Percentiles rank a stretch among this genome's conserved stretches.
These are phyloP conservation scores for Pseudonitzschia multiseries DNA, from an alignment of 108 stramenopile genomes.

Conservation along the genomic window DNA sequence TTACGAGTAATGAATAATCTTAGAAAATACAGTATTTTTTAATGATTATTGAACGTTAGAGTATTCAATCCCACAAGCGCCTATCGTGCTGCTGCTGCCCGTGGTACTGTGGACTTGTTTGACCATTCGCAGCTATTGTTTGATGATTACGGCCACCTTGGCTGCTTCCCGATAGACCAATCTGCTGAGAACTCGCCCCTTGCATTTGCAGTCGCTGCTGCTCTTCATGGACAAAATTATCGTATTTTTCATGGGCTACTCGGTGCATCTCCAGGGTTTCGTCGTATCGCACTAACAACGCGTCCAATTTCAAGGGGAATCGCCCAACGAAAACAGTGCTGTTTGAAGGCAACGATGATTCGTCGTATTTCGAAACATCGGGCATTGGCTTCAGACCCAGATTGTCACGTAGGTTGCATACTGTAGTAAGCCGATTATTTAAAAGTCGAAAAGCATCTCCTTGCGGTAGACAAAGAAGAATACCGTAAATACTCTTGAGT, in stretches of 20 bases:
- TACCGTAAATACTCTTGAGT: constrained; percentile 92
- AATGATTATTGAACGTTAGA: background rate
- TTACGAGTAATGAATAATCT: background rate
- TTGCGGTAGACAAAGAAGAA: constrained; percentile 95
- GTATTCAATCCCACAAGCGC: constrained; percentile 2
- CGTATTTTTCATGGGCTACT: constrained; percentile 28
- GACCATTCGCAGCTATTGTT: background rate
- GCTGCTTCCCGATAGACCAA: constrained; percentile 1
- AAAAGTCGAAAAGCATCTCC: constrained; percentile 87
- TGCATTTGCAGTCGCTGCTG: constrained; percentile 17
- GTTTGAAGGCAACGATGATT: background rate
- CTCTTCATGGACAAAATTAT: constrained; percentile 14
- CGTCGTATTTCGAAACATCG: constrained; percentile 10
- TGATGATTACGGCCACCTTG: background rate
- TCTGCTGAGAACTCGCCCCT: background rate
- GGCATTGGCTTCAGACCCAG: constrained; percentile 58
- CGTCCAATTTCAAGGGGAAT: constrained; percentile 26
- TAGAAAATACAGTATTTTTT: background rate
- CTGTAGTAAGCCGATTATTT: constrained; percentile 83
- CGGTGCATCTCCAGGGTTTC: constrained; percentile 41
- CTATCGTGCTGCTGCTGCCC: constrained; percentile 11
- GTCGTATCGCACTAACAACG: constrained; percentile 52
- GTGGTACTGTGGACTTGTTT: background rate
- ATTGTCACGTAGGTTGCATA: constrained; percentile 87
- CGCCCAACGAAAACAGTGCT: constrained; percentile 4